phyloP scores from a whole-genome alignment of 106 monocot genomes.

The Chionographis japonica region DNA sequence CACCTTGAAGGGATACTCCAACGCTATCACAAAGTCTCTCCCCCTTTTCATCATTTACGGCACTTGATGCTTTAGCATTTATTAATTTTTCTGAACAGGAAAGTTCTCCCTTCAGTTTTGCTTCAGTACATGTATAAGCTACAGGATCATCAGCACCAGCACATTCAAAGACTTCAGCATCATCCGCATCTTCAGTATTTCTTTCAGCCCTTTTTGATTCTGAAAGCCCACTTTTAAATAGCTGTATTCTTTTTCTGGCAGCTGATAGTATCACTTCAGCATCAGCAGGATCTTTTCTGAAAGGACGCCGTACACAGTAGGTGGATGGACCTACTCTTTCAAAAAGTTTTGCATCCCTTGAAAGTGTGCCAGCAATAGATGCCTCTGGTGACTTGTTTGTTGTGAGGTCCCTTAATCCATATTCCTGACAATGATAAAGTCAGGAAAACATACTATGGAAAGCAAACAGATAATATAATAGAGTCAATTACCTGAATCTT shows the following conservation, averaged over 20 bases:
- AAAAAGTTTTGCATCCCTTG: slow-evolving; percentile 36
- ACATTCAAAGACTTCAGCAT: slow-evolving; percentile 31
- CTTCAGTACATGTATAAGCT: slow-evolving; percentile 8
- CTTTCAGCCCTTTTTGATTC: slow-evolving; percentile 39
- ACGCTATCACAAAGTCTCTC: not conserved
- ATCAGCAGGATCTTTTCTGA: slow-evolving; percentile 37
- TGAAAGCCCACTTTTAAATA: slow-evolving; percentile 35
- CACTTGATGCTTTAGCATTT: not conserved
- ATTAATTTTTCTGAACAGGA: slow-evolving; percentile 7
- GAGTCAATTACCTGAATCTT: slow-evolving; percentile 28
- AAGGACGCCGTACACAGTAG: slow-evolving; percentile 30
- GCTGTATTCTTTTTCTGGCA: slow-evolving; percentile 28
- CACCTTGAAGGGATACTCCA: slow-evolving; percentile 1
- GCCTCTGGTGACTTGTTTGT: slow-evolving; percentile 43
- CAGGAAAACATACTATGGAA: not conserved
- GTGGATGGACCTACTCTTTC: slow-evolving; percentile 44
- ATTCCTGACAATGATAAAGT: slow-evolving; percentile 13
- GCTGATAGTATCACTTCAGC: slow-evolving; percentile 30
- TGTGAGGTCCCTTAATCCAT: slow-evolving; percentile 35
- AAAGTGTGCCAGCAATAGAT: slow-evolving; percentile 38
- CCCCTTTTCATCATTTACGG: slow-evolving; percentile 6
- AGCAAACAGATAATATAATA: not conserved
- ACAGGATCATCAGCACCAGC: slow-evolving; percentile 34
- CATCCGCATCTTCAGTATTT: slow-evolving; percentile 26
- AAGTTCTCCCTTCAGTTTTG: slow-evolving; percentile 4